Evolutionary conservation across 345 rosid genomes (phyloP).

Genomic region (Citrus maxima): DNA sequence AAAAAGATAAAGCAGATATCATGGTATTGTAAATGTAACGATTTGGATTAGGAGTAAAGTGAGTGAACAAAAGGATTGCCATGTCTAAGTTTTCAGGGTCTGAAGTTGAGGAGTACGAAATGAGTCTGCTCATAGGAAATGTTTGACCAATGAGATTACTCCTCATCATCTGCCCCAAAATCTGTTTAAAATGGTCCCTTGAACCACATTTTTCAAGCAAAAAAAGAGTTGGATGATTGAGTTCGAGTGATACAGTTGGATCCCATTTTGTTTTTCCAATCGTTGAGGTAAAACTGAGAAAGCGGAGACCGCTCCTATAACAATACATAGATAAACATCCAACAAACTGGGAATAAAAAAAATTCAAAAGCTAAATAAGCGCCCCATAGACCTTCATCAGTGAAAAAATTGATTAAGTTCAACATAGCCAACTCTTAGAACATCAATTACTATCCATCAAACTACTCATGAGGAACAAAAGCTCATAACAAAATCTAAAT

Average conservation of each 20-base stretch:
- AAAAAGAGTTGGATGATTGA: conserved; percentile 45
- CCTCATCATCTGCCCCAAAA: conserved; percentile 49
- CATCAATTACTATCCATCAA: background rate
- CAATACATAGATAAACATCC: conserved; percentile 11
- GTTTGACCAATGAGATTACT: conserved; percentile 41
- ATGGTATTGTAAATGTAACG: conserved; percentile 46
- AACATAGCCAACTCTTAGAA: background rate
- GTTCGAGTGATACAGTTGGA: conserved; percentile 38
- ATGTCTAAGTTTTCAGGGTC: conserved; percentile 44
- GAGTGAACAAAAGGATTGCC: conserved; percentile 35
- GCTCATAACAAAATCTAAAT: background rate
- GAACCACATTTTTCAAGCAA: conserved; percentile 45
- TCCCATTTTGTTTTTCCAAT: conserved; percentile 37
- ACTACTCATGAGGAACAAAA: background rate
- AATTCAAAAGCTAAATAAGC: background rate
- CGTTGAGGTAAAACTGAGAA: conserved; percentile 19
- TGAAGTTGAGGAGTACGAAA: conserved; percentile 45
- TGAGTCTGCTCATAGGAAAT: conserved; percentile 62
- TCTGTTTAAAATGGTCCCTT: conserved; percentile 45
- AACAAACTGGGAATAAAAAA: background rate
- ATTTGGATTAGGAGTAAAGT: conserved; percentile 48
- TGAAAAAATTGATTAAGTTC: background rate
- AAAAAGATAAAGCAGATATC: conserved; percentile 39
- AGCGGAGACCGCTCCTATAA: conserved; percentile 32
- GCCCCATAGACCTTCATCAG: background rate